Percentiles rank a stretch among this genome's conserved stretches.
Conservation (phyloP, 768 basidiomycete species). For the Boletus rufocinnamomeus region DNA sequence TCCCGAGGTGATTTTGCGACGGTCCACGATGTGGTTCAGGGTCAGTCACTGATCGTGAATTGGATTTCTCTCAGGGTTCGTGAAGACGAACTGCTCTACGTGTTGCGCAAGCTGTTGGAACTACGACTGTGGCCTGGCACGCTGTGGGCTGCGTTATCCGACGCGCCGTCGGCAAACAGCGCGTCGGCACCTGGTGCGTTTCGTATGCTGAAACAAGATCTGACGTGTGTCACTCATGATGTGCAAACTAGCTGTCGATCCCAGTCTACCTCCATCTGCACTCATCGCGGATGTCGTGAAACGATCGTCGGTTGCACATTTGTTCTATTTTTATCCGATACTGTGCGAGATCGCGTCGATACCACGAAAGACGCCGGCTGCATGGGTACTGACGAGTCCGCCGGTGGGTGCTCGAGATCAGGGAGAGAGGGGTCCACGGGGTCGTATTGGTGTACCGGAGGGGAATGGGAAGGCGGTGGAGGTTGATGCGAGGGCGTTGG, state of each 20-base stretch:
- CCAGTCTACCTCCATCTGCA: slow-evolving; percentile 47
- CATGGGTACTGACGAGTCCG: slow-evolving; percentile 51
- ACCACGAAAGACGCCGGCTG: slow-evolving; percentile 63
- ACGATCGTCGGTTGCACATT: slow-evolving; percentile 75
- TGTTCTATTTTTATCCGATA: slow-evolving; percentile 85
- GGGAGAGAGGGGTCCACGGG: slow-evolving; percentile 11
- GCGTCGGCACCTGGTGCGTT: slow-evolving; percentile 55
- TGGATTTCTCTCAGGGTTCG: slow-evolving; percentile 52
- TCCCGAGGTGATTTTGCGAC: slow-evolving; percentile 61
- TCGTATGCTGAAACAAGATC: not conserved
- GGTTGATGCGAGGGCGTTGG: slow-evolving; percentile 65
- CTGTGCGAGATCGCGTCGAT: slow-evolving; percentile 80
- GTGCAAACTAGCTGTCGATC: slow-evolving; percentile 40
- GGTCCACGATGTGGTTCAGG: not conserved
- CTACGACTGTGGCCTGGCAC: slow-evolving; percentile 75
- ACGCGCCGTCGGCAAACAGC: slow-evolving; percentile 58
- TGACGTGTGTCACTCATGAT: not conserved
- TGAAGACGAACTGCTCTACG: slow-evolving; percentile 88
- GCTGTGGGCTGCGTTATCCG: slow-evolving; percentile 73
- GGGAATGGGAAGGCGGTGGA: slow-evolving; percentile 39
- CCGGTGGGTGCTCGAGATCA: slow-evolving; percentile 12
- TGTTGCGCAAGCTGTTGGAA: slow-evolving; percentile 73
- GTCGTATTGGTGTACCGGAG: slow-evolving; percentile 27
- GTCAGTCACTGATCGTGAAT: not conserved
- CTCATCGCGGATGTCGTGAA: slow-evolving; percentile 71